Evolutionary conservation across 352 stramenopile genomes (phyloP).

Genomic region (Phytophthora pseudosyringae): DNA sequence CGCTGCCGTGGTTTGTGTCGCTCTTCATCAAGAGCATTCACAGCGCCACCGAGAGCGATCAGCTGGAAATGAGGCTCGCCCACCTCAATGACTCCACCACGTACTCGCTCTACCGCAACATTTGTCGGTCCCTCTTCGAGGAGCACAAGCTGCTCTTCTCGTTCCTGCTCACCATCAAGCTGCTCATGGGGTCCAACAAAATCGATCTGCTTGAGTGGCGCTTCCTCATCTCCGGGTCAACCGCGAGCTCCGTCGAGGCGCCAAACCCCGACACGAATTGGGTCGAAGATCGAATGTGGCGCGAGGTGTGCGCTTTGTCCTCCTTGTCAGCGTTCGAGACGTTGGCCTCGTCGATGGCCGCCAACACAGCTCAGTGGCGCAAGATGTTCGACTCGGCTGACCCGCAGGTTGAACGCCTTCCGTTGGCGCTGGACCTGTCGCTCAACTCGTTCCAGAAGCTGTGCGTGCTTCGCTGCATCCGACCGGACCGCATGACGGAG

Average conservation of each 20-base stretch:
- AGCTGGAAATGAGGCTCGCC: conserved; percentile 81
- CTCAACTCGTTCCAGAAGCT: conserved; percentile 88
- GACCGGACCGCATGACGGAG: conserved; percentile 86
- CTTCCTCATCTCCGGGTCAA: conserved; percentile 93
- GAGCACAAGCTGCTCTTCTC: conserved; percentile 95
- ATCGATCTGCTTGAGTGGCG: conserved; percentile 93
- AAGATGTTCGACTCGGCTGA: conserved; percentile 86
- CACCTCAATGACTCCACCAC: conserved; percentile 94
- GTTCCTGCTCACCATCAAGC: conserved; percentile 92
- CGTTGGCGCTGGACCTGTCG: conserved; percentile 54
- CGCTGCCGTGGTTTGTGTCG: conserved; percentile 92
- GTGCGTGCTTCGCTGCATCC: conserved; percentile 78
- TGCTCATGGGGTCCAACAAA: conserved; percentile 72
- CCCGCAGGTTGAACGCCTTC: conserved; percentile 78
- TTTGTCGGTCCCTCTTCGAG: conserved; percentile 94
- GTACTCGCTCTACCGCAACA: conserved; percentile 94
- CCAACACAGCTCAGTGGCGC: conserved; percentile 57
- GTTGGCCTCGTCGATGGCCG: conserved; percentile 56
- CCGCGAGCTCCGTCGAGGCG: conserved; percentile 66
- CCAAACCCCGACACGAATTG: conserved; percentile 71
- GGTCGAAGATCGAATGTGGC: conserved; percentile 81
- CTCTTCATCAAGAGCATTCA: conserved; percentile 93
- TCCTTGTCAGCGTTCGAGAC: conserved; percentile 72
- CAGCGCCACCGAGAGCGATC: conserved; percentile 79
- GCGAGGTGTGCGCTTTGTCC: conserved; percentile 75